These are phyloP conservation scores for Tricholoma matsutake DNA, from an alignment of 768 basidiomycete species.

Conservation along the genomic window DNA sequence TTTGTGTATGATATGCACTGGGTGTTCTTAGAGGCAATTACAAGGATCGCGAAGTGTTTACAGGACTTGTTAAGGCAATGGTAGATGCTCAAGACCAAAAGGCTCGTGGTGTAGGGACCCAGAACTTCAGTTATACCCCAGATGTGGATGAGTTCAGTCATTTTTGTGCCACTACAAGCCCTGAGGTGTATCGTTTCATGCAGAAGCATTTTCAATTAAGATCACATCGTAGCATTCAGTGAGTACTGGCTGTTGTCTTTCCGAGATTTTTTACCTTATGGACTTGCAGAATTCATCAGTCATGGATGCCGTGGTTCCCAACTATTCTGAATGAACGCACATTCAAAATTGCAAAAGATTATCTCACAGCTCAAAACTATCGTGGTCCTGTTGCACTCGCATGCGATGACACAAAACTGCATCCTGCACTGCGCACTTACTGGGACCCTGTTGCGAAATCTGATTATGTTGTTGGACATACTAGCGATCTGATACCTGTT, in stretches of 20 bases:
- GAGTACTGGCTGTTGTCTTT: background rate
- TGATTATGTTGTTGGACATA: background rate
- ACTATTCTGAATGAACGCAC: constrained; percentile 1
- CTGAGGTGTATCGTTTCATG: background rate
- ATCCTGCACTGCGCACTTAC: background rate
- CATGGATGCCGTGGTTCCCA: background rate
- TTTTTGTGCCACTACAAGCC: background rate
- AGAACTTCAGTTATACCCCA: background rate
- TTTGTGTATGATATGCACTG: background rate
- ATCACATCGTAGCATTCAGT: background rate
- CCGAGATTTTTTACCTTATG: background rate
- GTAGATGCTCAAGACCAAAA: background rate
- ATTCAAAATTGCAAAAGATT: constrained; percentile 6
- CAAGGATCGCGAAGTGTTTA: background rate
- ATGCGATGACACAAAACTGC: background rate
- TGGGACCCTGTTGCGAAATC: background rate
- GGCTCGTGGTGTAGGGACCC: background rate
- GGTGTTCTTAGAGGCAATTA: background rate
- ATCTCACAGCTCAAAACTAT: constrained; percentile 12
- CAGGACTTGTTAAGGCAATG: background rate
- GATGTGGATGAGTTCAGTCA: background rate
- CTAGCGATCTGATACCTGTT: constrained; percentile 15
- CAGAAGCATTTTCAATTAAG: background rate
- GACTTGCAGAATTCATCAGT: background rate
- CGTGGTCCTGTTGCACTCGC: background rate